A percentile compares a stretch with the other conserved stretches of the same genome.
Conservation (phyloP, 257 asterid genomes). For the Fraxinus cuspidata region DNA sequence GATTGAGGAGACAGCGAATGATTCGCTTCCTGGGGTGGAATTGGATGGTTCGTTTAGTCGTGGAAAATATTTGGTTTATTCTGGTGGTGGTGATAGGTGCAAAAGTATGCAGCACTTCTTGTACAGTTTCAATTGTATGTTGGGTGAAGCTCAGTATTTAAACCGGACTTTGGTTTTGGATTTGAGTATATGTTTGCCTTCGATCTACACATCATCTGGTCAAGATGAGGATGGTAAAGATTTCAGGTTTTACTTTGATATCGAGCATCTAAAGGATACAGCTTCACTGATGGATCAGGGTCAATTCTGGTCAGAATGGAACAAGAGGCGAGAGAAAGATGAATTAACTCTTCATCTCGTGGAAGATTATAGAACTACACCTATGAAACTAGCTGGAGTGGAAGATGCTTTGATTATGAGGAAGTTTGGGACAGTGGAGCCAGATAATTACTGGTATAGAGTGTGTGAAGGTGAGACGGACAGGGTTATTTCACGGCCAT, state of each 20-base stretch:
- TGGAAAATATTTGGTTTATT: constrained; percentile 71
- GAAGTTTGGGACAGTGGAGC: constrained; percentile 51
- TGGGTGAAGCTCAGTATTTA: constrained; percentile 91
- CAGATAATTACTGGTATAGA: constrained; percentile 56
- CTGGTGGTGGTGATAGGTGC: constrained; percentile 87
- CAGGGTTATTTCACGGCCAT: constrained; percentile 46
- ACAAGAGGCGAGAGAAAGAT: constrained; percentile 39
- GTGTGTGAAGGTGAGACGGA: constrained; percentile 59
- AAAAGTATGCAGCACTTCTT: constrained; percentile 75
- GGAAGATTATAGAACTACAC: constrained; percentile 45
- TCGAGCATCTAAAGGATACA: constrained; percentile 74
- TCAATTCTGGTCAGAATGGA: constrained; percentile 55
- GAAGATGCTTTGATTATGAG: constrained; percentile 47
- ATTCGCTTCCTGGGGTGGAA: constrained; percentile 52
- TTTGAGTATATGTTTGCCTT: constrained; percentile 65
- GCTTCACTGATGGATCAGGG: constrained; percentile 62
- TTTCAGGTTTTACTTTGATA: constrained; percentile 79
- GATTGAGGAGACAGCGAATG: constrained; percentile 57
- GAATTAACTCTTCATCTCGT: constrained; percentile 46
- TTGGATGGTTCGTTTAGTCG: constrained; percentile 57
- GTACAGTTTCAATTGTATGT: constrained; percentile 82
- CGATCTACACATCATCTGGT: constrained; percentile 62
- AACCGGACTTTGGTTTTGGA: constrained; percentile 90
- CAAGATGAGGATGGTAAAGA: constrained; percentile 84
- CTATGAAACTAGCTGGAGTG: constrained; percentile 38